Base-by-base conservation (phyloP, 1,139 yeast species). In the Yamadazyma conglobata region DNA sequence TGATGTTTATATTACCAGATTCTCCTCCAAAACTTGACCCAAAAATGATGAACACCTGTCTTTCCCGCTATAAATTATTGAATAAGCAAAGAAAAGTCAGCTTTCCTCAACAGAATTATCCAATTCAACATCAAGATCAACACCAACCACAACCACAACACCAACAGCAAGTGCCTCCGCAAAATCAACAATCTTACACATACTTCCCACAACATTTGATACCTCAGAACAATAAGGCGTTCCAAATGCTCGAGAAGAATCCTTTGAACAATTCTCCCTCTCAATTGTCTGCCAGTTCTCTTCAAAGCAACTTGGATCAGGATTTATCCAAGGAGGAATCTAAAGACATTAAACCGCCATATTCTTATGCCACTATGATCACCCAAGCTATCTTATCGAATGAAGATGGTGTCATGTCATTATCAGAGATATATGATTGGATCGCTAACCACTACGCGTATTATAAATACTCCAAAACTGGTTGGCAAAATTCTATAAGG, bases 1-100 rank as follows among this genome's bases (percentile, higher is more conserved):
- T 91, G 98, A 91, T 91, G 95, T 91, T 91, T 54, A 91, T 91
- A 21, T 64, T 91, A 43, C 98, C 98, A 0, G 97, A 89, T 52
- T 79, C 86, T 5, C 77, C 79, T n/a, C 96, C 96, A 2, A 60
- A 59, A 18, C 65, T 83, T 11, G 70, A 78, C 31, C 73, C 63
- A 22, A 58, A 62, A 35, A 70, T 82, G 48, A 55, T 80, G 37
- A 63, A 48, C 17, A 46, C 54, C 32, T 56, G 66, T 33, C 52
- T 68, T 37, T 34, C 54, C 6, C 58, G 58, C 34, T 66, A 61
- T 39, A 56, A 57, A 41, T 13, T 15, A 15, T 19, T 23, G 6
- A 23, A 15, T 10, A 52, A 53, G 37, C 40, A 43, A 25, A 39
- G 47, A 35, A 39, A 42, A 31, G 19, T 23, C 10, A 23, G 25